Evolutionary conservation across 306 rosid species (phyloP), one percentile per base, ranked within the genome.

Genomic region (Vigna trinervia): DNA sequence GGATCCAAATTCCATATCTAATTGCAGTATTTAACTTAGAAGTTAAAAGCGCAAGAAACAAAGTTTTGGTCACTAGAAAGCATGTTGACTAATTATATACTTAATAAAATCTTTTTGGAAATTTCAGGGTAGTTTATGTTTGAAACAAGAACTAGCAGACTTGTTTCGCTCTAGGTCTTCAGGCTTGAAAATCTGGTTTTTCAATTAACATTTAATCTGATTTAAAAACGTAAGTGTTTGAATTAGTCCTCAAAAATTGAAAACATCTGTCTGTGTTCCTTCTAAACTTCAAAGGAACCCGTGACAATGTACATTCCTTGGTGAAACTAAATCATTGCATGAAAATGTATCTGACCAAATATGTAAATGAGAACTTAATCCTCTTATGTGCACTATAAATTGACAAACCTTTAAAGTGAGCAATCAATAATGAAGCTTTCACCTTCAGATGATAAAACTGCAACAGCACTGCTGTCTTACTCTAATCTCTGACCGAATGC

Each of bases 351-450:
- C 36, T 45, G 17, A 46, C 61, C 59, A 45, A 54, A 13, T 68
- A 56, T 78, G 50, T 36, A 50, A 23, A 12, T 79, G 66, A 50
- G 72, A 61, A 79, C 64, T 39, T 34, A 43, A 64, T 66, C 14
- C 39, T 66, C 64, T 22, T 43, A 28, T 39, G 48, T 30, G 6
- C 62, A 45, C 32, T 69, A 26, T 41, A 57, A 63, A 7, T 36
- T 66, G 11, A 20, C 41, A 26, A 39, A 23, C 41, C 46, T 60
- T 22, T 38, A 6, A 32, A 45, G 34, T 36, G 61, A 46, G 41
- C 17, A 45, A 20, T 71, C 50, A 47, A 46, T 34, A 15, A 12
- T 61, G 6, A 12, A 26, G 50, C n/a, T 22, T 76, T 54, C 71
- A 12, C 79, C 28, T 36, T 28, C 22, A 36, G 34, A 65, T 52